Conservation (phyloP, 495 filamentous ascomycete species). For the Penicillium riverlandense region DNA sequence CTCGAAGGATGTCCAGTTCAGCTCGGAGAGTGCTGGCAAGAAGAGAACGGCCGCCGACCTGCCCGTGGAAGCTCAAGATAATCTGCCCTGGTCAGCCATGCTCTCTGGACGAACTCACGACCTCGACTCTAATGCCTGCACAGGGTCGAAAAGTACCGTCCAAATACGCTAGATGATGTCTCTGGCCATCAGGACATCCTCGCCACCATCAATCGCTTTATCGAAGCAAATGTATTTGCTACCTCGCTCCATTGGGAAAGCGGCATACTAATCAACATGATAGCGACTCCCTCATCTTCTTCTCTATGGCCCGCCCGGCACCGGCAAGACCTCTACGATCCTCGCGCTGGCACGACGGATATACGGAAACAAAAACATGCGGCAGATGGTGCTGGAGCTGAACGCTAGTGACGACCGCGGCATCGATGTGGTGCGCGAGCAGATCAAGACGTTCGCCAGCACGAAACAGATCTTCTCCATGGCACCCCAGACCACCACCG, state of each 20-base stretch:
- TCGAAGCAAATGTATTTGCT: slow-evolving; percentile 68
- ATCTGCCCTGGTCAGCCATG: slow-evolving; percentile 72
- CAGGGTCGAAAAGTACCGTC: slow-evolving; percentile 99
- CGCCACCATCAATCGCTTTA: slow-evolving; percentile 92
- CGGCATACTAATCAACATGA: slow-evolving; percentile 1
- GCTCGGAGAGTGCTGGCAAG: slow-evolving; percentile 55
- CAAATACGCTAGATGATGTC: slow-evolving; percentile 80
- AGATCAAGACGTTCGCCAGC: slow-evolving; percentile 97
- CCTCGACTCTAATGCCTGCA: slow-evolving; percentile 2
- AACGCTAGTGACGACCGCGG: slow-evolving; percentile 96
- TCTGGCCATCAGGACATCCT: slow-evolving; percentile 98
- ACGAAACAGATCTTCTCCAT: slow-evolving; percentile 63
- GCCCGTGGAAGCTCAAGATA: slow-evolving; percentile 89
- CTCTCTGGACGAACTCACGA: background rate
- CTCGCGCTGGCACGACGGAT: slow-evolving; percentile 86
- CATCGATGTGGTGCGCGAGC: slow-evolving; percentile 96
- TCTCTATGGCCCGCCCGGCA: slow-evolving; percentile 93
- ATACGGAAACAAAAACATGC: slow-evolving; percentile 86
- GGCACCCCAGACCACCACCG: slow-evolving; percentile 37
- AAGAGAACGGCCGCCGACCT: slow-evolving; percentile 90
- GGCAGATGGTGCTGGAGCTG: slow-evolving; percentile 95
- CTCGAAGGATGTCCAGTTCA: slow-evolving; percentile 49
- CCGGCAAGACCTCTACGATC: slow-evolving; percentile 94
- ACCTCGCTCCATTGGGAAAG: background rate
- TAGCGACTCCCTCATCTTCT: slow-evolving; percentile 90